Percentiles rank a stretch among this genome's conserved stretches.
Conservation (phyloP, 1,284 basidiomycete species). For the Acaromyces ingoldii region DNA sequence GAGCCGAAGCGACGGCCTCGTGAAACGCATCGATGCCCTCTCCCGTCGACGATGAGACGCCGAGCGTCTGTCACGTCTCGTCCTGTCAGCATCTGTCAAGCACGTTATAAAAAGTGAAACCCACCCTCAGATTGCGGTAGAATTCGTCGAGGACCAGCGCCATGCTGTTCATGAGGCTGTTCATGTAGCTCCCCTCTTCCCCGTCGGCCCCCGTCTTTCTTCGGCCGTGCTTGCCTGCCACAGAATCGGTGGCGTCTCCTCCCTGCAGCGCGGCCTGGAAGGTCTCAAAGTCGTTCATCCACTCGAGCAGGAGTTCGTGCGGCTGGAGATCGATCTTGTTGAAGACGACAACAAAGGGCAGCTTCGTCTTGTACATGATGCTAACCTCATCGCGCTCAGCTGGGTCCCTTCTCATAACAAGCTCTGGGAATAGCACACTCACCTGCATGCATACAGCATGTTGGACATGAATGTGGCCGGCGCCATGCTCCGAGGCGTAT, state of each 20-base stretch:
- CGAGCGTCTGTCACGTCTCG: conserved; percentile 67
- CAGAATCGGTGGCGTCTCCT: conserved; percentile 21
- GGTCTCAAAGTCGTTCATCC: conserved; percentile 95
- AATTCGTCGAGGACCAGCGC: conserved; percentile 97
- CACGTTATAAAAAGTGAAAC: too few species aligned
- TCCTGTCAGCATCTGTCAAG: neutral
- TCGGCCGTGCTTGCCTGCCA: conserved; percentile 8
- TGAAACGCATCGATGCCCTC: conserved; percentile 87
- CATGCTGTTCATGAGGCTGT: conserved; percentile 98
- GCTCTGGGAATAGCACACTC: too few species aligned
- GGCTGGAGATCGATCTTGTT: conserved; percentile 93
- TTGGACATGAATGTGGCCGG: conserved; percentile 99
- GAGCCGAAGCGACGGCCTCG: conserved; percentile 77
- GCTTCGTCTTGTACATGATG: conserved; percentile 95
- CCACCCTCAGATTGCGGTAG: conserved; percentile 87
- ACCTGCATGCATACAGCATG: conserved; percentile 99
- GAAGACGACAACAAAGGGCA: conserved; percentile 96
- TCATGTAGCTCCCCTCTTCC: conserved; percentile 95
- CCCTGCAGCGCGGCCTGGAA: conserved; percentile 57
- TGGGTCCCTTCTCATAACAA: too few species aligned
- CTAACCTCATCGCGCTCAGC: conserved; percentile 58
- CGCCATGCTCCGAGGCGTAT: conserved; percentile 88
- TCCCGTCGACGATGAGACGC: conserved; percentile 92
- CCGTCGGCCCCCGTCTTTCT: too few species aligned
- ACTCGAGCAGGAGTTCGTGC: conserved; percentile 87